A percentile compares a stretch with the other conserved stretches of the same genome.
Conservation (phyloP, 116 monocot species). For the Zostera marina region DNA sequence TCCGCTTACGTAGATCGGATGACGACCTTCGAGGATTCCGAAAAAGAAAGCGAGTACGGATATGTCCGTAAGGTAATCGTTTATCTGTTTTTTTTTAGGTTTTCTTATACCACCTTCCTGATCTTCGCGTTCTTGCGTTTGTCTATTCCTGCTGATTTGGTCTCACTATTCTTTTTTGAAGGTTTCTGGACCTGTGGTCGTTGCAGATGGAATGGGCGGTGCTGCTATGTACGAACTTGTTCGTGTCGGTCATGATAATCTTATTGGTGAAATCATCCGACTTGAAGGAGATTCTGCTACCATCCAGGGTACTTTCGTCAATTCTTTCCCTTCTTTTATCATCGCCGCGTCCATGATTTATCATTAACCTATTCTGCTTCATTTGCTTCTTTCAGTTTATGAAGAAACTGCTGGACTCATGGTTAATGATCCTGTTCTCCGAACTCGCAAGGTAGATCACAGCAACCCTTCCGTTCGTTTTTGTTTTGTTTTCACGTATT, state of each 20-base stretch:
- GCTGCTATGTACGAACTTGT: constrained; percentile 99
- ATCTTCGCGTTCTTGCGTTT: not conserved
- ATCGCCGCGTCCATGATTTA: not conserved
- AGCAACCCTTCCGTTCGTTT: constrained; percentile 2
- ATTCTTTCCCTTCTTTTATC: not conserved
- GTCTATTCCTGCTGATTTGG: not conserved
- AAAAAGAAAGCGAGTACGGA: constrained; percentile 99
- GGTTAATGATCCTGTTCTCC: constrained; percentile 97
- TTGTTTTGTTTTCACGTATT: not conserved
- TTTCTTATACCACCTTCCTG: not conserved
- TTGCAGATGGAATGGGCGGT: constrained; percentile 99
- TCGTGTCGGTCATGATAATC: constrained; percentile 94
- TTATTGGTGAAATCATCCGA: constrained; percentile 97
- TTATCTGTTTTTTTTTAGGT: not conserved
- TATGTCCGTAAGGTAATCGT: constrained; percentile 81
- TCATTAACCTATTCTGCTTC: constrained; percentile 1
- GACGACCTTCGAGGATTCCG: constrained; percentile 94
- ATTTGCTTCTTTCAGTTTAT: constrained; percentile 48
- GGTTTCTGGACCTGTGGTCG: constrained; percentile 98
- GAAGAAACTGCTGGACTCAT: constrained; percentile 95
- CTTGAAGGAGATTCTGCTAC: constrained; percentile 98
- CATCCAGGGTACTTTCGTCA: constrained; percentile 49
- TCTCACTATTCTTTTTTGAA: constrained; percentile 8
- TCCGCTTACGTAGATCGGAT: constrained; percentile 55
- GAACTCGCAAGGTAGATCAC: constrained; percentile 72